Evolutionary conservation across 257 asterid species (phyloP).

Genomic region (Mentha longifolia): DNA sequence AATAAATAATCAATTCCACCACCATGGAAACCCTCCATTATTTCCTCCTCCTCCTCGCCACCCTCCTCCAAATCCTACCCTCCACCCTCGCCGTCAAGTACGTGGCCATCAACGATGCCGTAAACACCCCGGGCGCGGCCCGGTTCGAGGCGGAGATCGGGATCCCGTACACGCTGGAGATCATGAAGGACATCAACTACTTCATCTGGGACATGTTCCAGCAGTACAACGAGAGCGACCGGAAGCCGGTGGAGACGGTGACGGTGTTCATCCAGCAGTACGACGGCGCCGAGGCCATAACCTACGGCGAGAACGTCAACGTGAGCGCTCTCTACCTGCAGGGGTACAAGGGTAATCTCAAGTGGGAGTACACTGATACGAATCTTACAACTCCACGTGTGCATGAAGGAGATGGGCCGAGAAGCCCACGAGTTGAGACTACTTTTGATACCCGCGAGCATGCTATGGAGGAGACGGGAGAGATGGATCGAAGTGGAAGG

Average conservation of each 20-base stretch:
- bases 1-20: no score
- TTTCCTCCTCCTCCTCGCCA: no score
- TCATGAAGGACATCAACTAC: slow-evolving; percentile 39
- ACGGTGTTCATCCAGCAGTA: slow-evolving; percentile 27
- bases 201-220: slow-evolving; percentile 43
- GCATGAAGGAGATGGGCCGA: no score
- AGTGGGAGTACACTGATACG: slow-evolving; percentile 54
- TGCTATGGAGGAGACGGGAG: no score
- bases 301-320: slow-evolving; percentile 40
- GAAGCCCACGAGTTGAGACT: no score
- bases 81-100: no score
- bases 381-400: no score
- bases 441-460: no score
- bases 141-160: slow-evolving; percentile 46
- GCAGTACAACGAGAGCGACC: slow-evolving; percentile 21
- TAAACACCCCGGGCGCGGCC: slow-evolving; percentile 32
- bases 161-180: slow-evolving; percentile 28
- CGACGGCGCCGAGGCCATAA: slow-evolving; percentile 48
- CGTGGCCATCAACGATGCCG: slow-evolving; percentile 37
- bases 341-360: slow-evolving; percentile 40
- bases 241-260: slow-evolving; percentile 28
- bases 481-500: no score
- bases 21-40: no score
- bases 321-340: slow-evolving; percentile 37
- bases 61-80: no score